Conservation (phyloP, 1,139 yeast species). For the Yamadazyma atlantica region DNA sequence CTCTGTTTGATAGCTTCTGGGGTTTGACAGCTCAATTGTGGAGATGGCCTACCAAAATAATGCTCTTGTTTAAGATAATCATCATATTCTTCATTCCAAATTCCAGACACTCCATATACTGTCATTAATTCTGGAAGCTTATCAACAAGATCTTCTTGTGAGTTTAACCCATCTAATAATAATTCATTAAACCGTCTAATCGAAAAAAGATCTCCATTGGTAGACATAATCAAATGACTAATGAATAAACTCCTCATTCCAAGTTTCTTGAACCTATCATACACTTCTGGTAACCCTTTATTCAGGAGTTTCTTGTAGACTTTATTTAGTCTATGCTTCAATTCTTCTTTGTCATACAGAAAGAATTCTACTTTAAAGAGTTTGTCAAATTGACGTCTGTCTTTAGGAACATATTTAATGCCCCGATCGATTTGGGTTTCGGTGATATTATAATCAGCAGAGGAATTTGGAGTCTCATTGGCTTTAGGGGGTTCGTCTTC, state of each 20-base stretch:
- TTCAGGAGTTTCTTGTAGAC: constrained; percentile 4
- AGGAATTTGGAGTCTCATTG: too few species aligned
- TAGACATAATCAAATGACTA: constrained; percentile 28
- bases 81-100: constrained; percentile 31
- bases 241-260: constrained; percentile 28
- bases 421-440: constrained; percentile 1
- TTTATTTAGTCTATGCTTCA: constrained; percentile 5
- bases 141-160: constrained; percentile 8
- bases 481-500: too few species aligned
- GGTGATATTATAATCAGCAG: background rate
- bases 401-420: constrained; percentile 11
- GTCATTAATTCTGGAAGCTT: constrained; percentile 8
- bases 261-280: constrained; percentile 17
- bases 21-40: constrained; percentile 19
- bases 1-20: constrained; percentile 21
- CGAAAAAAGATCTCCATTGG: constrained; percentile 21
- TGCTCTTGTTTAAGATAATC: constrained; percentile 15
- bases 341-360: constrained; percentile 4
- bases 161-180: constrained; percentile 7
- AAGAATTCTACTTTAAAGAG: constrained; percentile 15
- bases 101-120: constrained; percentile 19
- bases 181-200: constrained; percentile 13
- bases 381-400: constrained; percentile 11
- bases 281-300: constrained; percentile 13
- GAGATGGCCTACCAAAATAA: constrained; percentile 15